Conservation (phyloP, 495 filamentous ascomycete genomes). For the Penicillium verhagenii region DNA sequence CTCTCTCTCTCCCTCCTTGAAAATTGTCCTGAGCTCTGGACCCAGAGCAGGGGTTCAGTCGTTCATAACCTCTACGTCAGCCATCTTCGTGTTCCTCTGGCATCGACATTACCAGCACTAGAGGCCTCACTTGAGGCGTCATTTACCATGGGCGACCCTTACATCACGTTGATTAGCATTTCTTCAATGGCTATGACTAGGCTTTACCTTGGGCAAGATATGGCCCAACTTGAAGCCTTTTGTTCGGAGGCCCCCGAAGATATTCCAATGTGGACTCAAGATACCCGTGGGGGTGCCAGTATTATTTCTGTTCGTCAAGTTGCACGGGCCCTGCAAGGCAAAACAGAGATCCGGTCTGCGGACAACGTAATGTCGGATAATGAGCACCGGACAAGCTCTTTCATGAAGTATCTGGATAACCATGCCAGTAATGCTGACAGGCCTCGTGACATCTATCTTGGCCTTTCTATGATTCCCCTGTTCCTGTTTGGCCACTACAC, state of each 20-base stretch:
- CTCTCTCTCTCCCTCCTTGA: conserved; percentile 66
- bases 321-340: conserved; percentile 78
- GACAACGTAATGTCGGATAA: conserved; percentile 68
- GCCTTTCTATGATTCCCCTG: conserved; percentile 66
- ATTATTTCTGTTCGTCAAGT: conserved; percentile 69
- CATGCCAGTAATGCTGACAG: conserved; percentile 55
- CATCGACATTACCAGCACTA: conserved; percentile 57
- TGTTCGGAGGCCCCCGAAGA: conserved; percentile 74
- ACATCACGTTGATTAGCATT: conserved; percentile 70
- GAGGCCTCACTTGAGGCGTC: conserved; percentile 71
- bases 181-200: conserved; percentile 68
- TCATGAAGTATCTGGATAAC: conserved; percentile 55
- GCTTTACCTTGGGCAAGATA: conserved; percentile 72
- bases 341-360: conserved; percentile 60
- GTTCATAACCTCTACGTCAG: conserved; percentile 71
- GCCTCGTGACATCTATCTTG: conserved; percentile 70
- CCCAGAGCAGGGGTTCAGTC: conserved; percentile 67
- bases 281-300: conserved; percentile 76
- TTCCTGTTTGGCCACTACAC: conserved; percentile 75
- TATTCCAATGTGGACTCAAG: conserved; percentile 67
- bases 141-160: conserved; percentile 69
- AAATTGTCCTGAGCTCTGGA: conserved; percentile 64
- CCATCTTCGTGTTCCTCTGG: conserved; percentile 65
- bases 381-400: conserved; percentile 61
- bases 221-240: conserved; percentile 71